phyloP scores from a whole-genome alignment of 2,329 filamentous ascomycete genomes.

The Alternaria alternata region DNA sequence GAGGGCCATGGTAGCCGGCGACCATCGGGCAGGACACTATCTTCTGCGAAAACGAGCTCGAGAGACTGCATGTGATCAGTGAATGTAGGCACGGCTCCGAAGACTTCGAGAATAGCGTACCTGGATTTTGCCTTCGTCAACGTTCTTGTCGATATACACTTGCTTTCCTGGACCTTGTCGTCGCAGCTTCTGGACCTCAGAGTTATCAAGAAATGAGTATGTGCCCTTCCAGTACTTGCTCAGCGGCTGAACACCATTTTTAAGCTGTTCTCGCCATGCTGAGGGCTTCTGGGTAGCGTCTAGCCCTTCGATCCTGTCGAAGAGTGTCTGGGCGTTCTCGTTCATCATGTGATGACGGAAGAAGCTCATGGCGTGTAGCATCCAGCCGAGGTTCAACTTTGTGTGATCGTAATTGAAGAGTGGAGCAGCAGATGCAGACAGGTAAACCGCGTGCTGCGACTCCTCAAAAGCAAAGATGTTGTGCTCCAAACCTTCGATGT shows the following conservation, averaged over 20 bases:
- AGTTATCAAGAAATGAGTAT: slow-evolving; percentile 53
- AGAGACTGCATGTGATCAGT: slow-evolving; percentile 42
- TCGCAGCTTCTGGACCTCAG: slow-evolving; percentile 28
- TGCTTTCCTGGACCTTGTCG: slow-evolving; percentile 27
- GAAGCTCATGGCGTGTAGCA: slow-evolving; percentile 61
- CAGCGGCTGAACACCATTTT: slow-evolving; percentile 47
- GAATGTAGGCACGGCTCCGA: background rate
- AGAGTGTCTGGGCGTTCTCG: slow-evolving; percentile 49
- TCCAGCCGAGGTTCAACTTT: slow-evolving; percentile 56
- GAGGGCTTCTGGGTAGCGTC: slow-evolving; percentile 50
- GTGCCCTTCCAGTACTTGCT: slow-evolving; percentile 61
- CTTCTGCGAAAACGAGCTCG: slow-evolving; percentile 40
- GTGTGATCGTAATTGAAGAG: slow-evolving; percentile 48
- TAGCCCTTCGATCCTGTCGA: slow-evolving; percentile 48
- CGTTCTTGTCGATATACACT: slow-evolving; percentile 43
- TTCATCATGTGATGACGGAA: slow-evolving; percentile 61
- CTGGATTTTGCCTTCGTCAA: slow-evolving; percentile 41
- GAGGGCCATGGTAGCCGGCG: slow-evolving; percentile 45
- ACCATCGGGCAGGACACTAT: slow-evolving; percentile 15
- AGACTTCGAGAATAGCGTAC: slow-evolving; percentile 20
- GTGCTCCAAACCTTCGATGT: slow-evolving; percentile 20
- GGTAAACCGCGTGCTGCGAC: slow-evolving; percentile 58
- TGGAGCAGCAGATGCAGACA: slow-evolving; percentile 39
- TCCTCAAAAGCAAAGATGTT: slow-evolving; percentile 52
- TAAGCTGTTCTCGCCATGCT: slow-evolving; percentile 53